These are phyloP conservation scores for Exserohilum turcica DNA, from an alignment of 2,329 filamentous ascomycete genomes.

Conservation along the genomic window DNA sequence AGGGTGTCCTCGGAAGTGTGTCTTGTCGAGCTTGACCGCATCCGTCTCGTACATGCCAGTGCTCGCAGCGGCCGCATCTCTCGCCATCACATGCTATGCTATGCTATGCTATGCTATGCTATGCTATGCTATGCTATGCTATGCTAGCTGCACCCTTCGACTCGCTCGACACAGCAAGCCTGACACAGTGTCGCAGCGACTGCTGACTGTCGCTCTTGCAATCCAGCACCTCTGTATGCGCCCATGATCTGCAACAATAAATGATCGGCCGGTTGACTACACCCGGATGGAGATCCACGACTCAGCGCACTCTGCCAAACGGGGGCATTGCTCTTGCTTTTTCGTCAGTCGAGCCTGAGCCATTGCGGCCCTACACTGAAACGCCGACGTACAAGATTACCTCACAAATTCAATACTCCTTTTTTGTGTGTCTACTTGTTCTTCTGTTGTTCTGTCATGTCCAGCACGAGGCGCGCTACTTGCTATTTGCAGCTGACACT, in stretches of 20 bases:
- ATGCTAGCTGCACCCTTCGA: background rate
- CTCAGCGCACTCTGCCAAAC: slow-evolving; percentile 5
- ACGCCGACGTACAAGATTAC: background rate
- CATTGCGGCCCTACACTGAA: slow-evolving; percentile 3
- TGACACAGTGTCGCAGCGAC: slow-evolving; percentile 1
- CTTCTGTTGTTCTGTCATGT: background rate
- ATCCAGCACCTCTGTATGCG: background rate
- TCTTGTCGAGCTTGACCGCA: slow-evolving; percentile 21
- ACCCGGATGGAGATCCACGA: slow-evolving; percentile 14
- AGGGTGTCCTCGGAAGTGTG: slow-evolving; percentile 18
- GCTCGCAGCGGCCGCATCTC: slow-evolving; percentile 7
- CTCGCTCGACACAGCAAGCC: background rate
- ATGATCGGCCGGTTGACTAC: slow-evolving; percentile 14
- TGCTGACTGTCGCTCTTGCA: background rate
- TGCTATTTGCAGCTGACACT: background rate
- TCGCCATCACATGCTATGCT: background rate
- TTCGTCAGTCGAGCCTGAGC: background rate
- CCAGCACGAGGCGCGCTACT: background rate
- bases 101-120: background rate
- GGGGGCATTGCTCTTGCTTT: slow-evolving; percentile 6
- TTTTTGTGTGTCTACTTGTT: background rate
- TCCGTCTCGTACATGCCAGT: slow-evolving; percentile 14
- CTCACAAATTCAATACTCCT: background rate
- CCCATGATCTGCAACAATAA: slow-evolving; percentile 3
- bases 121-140: background rate